Base-by-base conservation (phyloP, 176 grass and related monocot genomes). In the Tuctoria greenei region DNA sequence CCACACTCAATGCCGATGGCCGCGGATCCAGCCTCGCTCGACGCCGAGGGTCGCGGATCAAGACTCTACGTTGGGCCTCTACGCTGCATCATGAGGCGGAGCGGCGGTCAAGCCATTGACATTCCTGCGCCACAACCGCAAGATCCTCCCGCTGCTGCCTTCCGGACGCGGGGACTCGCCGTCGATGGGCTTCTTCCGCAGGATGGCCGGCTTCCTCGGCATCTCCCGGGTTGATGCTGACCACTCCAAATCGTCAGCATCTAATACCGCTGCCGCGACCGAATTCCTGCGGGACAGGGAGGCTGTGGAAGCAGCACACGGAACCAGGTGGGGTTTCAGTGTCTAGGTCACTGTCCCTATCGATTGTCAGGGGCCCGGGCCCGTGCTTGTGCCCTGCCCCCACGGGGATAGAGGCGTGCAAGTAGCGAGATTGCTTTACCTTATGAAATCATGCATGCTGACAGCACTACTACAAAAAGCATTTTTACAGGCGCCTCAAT, bases 321-420 rank as follows among this genome's bases (percentile, higher is more conserved):
- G 67, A 11, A 8, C 51, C 34, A 87, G 85, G 79, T 49, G 74
- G 4, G 85, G 85, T 23, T 87, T 87, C 52, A 79, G 85, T 62
- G 80, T 87, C 10, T 67, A 83, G 85, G 80, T 87, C 6, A 73
- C 85, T 20, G 85, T 87, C 52, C 44, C 80, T 35, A 67, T 83
- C 61, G 85, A 87, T 41, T 80, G 85, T 50, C 50, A 62, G 20
- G 79, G 50, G 1, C 60, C 79, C 10, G 74, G 79, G 50, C 74
- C 85, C 20, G 85, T 87, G 24, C 41, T 87, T 4, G 74, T 61
- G 35, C 74, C 74, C 74, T 87, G 85, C 34, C 67, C 80, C 15
- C 74, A 60, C 10, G 80, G 85, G 28, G 85, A 83, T 54, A 80
- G 85, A 74, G 80, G 85, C 74, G 80, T 87, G 61, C 85, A 87